Conservation (phyloP, 2,329 filamentous ascomycete genomes). For the Colletotrichum simmondsii region DNA sequence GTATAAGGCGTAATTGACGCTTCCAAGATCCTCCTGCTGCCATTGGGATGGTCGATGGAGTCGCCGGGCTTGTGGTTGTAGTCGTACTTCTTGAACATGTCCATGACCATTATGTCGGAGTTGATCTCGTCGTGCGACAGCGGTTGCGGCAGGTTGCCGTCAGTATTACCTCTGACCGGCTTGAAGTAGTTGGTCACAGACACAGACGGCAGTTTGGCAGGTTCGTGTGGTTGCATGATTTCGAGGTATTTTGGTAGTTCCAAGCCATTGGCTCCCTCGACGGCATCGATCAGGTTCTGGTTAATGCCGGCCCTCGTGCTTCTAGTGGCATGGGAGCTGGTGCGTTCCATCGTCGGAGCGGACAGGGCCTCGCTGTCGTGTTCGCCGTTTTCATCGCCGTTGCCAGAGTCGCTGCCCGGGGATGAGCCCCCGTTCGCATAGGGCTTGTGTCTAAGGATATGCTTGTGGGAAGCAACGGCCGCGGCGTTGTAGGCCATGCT, state of each 20-base stretch:
- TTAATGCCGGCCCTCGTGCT: conserved; percentile 67
- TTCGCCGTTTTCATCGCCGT: conserved; percentile 62
- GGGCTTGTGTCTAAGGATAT: conserved; percentile 67
- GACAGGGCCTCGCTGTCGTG: conserved; percentile 59
- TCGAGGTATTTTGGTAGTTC: conserved; percentile 69
- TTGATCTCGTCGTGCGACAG: conserved; percentile 63
- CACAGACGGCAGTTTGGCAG: conserved; percentile 66
- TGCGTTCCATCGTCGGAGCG: conserved; percentile 70
- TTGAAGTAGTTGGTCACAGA: conserved; percentile 70
- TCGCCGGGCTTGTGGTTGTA: conserved; percentile 63
- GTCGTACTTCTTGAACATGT: conserved; percentile 67
- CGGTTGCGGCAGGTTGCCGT: conserved; percentile 66
- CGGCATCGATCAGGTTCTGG: conserved; percentile 68
- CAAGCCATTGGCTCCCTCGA: conserved; percentile 70
- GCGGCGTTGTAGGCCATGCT: conserved; percentile 73
- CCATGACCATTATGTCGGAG: conserved; percentile 68
- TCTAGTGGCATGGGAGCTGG: conserved; percentile 71
- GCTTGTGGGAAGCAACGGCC: conserved; percentile 70
- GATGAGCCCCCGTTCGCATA: conserved; percentile 62
- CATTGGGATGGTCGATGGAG: conserved; percentile 65
- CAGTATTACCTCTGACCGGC: conserved; percentile 63
- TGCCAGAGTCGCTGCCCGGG: conserved; percentile 64
- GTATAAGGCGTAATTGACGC: conserved; percentile 61
- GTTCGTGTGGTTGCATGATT: conserved; percentile 64
- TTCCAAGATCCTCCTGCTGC: conserved; percentile 66